Percentiles rank a stretch among this genome's conserved stretches.
phyloP scores from a whole-genome alignment of 2,329 filamentous ascomycete genomes.

The Macrophomina phaseolina region DNA sequence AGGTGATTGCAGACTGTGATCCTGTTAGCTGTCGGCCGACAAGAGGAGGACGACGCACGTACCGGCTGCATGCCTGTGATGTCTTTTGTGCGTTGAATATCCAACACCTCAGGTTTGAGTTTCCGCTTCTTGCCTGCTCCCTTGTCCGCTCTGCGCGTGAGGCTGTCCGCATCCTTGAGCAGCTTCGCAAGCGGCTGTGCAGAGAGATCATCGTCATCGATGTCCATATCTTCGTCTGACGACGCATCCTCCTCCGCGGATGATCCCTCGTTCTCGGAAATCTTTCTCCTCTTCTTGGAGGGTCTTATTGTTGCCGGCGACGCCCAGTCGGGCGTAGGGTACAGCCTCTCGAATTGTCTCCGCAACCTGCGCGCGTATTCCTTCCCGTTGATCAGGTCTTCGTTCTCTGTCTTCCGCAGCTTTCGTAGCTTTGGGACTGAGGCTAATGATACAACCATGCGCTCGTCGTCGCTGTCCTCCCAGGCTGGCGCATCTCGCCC shows the following conservation, averaged over 20 bases:
- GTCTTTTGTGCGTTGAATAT: slow-evolving; percentile 88
- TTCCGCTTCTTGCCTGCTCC: slow-evolving; percentile 66
- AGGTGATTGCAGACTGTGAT: slow-evolving; percentile 72
- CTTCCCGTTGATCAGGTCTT: slow-evolving; percentile 84
- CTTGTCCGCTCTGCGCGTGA: slow-evolving; percentile 61
- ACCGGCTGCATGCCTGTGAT: slow-evolving; percentile 77
- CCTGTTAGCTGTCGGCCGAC: slow-evolving; percentile 30
- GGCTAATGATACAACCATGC: slow-evolving; percentile 81
- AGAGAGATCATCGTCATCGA: slow-evolving; percentile 57
- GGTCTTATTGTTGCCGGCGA: slow-evolving; percentile 46
- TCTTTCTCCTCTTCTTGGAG: slow-evolving; percentile 55
- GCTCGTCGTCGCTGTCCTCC: slow-evolving; percentile 96
- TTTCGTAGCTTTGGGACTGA: slow-evolving; percentile 79
- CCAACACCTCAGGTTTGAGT: slow-evolving; percentile 83
- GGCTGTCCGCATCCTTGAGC: slow-evolving; percentile 73
- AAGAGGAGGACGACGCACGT: slow-evolving; percentile 36
- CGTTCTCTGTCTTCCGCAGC: slow-evolving; percentile 76
- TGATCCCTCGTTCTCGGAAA: slow-evolving; percentile 46
- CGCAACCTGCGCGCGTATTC: slow-evolving; percentile 84
- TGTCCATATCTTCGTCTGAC: slow-evolving; percentile 62
- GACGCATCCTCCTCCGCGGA: slow-evolving; percentile 58
- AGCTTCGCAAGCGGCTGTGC: slow-evolving; percentile 79
- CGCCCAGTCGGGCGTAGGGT: slow-evolving; percentile 68
- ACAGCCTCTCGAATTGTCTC: slow-evolving; percentile 68
- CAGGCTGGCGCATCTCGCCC: slow-evolving; percentile 67